Evolutionary conservation across 2,329 filamentous ascomycete species (phyloP), one percentile per base, ranked within the genome.

Genomic region (Capronia epimyces): DNA sequence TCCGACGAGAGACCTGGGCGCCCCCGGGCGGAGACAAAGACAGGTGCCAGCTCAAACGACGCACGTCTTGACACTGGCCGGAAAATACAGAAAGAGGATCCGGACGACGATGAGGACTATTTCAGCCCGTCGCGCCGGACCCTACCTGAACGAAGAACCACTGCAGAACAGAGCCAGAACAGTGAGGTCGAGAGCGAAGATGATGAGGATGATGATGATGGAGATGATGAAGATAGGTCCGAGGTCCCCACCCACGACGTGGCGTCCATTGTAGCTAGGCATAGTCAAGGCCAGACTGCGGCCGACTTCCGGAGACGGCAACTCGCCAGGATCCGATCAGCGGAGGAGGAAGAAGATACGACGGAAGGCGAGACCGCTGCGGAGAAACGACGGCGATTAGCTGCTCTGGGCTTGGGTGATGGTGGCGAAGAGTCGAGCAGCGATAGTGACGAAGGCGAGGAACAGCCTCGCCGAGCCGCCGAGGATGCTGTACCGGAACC

Each of bases 361-460:
- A 20, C 5, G 5, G 34, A 20, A 8, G 34, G 34, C 16, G 70
- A 73, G 52, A 74, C 72, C 2, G 70, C 70, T 1, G 72, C 71
- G 7, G 71, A 75, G 55, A 71, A 70, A 32, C 67, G 70, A 42
- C 71, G 72, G 50, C 70, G 72, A 61, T 65, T 74, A 6, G 71
- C 70, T 21, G 71, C 71, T 1, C 57, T 74, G 9, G 71, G 71
- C 37, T 20, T 58, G 42, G 52, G 60, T 20, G 61, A 53, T 22
- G 52, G 50, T 16, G 45, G 22, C 15, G 56, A 54, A 12, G 60
- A 61, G 20, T 52, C 55, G 13, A 60, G 62, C 50, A 64, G 61
- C 32, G 62, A 65, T 25, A 63, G 65, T 29, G 61, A 66, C 22
- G 49, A 54, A 15, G 34, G 34, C 34, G 55, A 59, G n/a, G 49